Percentiles rank a stretch among this genome's conserved stretches.
phyloP scores from a whole-genome alignment of 208 protist genomes.

The Lotmaria passim region DNA sequence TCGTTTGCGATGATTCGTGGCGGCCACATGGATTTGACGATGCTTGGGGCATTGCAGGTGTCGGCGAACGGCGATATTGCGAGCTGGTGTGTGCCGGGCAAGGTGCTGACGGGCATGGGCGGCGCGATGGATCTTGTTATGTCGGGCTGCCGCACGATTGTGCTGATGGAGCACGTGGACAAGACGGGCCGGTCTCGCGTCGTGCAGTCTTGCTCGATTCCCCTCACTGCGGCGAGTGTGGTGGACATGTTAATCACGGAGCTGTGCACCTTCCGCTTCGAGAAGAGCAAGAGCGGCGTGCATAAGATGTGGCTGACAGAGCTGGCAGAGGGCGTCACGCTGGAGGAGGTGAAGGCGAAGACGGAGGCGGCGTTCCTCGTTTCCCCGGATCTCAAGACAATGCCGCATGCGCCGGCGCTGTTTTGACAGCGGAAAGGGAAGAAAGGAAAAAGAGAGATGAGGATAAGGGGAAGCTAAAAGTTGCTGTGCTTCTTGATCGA shows the following conservation, averaged over 20 bases:
- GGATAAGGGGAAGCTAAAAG: too few relatives aligned
- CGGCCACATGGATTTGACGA: conserved; percentile 93
- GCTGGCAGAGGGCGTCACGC: conserved; percentile 70
- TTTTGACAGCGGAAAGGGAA: too few relatives aligned
- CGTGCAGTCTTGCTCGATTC: conserved; percentile 77
- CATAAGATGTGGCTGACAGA: conserved; percentile 80
- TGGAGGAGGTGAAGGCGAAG: conserved; percentile 76
- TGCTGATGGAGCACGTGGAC: conserved; percentile 94
- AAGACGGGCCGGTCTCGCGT: conserved; percentile 88
- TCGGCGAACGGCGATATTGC: conserved; percentile 91
- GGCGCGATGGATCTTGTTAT: conserved; percentile 95
- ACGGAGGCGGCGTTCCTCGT: conserved; percentile 66
- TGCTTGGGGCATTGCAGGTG: conserved; percentile 95
- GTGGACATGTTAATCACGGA: conserved; percentile 96
- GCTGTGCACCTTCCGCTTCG: conserved; percentile 91
- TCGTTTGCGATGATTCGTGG: conserved; percentile 96
- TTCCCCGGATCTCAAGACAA: conserved; percentile 34
- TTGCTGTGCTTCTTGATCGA: too few relatives aligned
- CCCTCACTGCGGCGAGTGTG: conserved; percentile 81
- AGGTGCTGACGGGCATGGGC: conserved; percentile 96
- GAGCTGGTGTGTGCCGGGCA: conserved; percentile 96
- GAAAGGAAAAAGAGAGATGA: too few relatives aligned
- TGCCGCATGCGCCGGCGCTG: too few relatives aligned
- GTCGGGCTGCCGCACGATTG: conserved; percentile 81
- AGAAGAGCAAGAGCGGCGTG: conserved; percentile 16